Evolutionary conservation across 805 yeast genomes (phyloP).

Genomic region (Sugiyamaella qingdaonensis): DNA sequence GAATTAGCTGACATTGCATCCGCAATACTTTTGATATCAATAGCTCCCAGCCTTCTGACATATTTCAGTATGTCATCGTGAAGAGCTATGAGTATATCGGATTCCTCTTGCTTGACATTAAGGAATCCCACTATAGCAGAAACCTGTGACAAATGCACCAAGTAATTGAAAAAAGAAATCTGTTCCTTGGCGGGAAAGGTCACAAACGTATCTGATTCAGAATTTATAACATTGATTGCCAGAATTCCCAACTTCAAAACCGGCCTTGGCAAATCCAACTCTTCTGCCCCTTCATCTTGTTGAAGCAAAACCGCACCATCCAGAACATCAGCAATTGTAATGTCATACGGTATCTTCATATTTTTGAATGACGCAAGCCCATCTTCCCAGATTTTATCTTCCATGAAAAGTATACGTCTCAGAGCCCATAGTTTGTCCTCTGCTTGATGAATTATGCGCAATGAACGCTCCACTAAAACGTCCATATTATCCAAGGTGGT

Average conservation of each 20-base stretch:
- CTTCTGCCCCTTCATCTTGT: neutral
- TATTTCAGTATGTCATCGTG: conserved; percentile 4
- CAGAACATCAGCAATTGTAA: conserved; percentile 19
- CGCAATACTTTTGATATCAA: neutral
- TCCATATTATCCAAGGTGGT: conserved; percentile 10
- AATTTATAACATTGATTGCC: neutral
- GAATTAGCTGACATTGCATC: neutral
- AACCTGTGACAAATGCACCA: neutral
- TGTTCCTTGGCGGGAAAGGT: neutral
- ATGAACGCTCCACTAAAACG: conserved; percentile 15
- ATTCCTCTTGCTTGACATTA: neutral
- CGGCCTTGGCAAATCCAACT: neutral
- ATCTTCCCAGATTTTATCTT: neutral
- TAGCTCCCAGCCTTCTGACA: neutral
- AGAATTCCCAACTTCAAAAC: neutral
- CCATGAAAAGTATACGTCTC: neutral
- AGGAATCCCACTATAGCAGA: neutral
- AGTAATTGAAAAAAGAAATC: neutral
- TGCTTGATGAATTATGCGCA: conserved; percentile 13
- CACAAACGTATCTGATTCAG: neutral
- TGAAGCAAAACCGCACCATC: conserved; percentile 30
- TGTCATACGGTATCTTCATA: conserved; percentile 17
- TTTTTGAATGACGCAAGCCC: neutral
- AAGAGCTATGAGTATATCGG: neutral
- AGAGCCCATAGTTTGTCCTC: neutral